Evolutionary conservation across 192 early-diverging fungal species (phyloP).

Genomic region (Podila verticillata): DNA sequence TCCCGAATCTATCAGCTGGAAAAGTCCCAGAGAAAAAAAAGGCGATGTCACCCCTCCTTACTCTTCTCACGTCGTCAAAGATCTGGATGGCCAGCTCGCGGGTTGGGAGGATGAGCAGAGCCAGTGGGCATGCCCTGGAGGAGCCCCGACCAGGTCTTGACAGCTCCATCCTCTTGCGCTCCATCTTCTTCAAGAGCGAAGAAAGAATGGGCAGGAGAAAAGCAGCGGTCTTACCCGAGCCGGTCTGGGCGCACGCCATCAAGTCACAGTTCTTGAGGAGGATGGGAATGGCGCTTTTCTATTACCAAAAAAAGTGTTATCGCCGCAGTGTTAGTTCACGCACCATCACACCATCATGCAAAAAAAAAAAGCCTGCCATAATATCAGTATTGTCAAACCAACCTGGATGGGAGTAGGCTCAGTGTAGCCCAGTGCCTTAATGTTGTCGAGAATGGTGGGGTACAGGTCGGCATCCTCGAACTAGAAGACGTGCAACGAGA

Average conservation of each 20-base stretch:
- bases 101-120: slow-evolving; percentile 81
- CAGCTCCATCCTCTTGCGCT: slow-evolving; percentile 20
- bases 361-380: too few species aligned
- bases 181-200: slow-evolving; percentile 65
- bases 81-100: slow-evolving; percentile 87
- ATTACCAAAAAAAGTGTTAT: neutral
- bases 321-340: too few species aligned
- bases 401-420: slow-evolving; percentile 83
- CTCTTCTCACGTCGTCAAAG: slow-evolving; percentile 77
- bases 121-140: slow-evolving; percentile 65
- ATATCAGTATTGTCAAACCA: too few species aligned
- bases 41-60: slow-evolving; percentile 50
- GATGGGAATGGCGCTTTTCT: slow-evolving; percentile 70
- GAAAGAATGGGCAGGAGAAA: slow-evolving; percentile 83
- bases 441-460: slow-evolving; percentile 69
- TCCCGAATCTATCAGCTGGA: slow-evolving; percentile 61
- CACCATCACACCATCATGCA: too few species aligned
- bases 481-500: slow-evolving; percentile 3
- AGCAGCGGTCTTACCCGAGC: slow-evolving; percentile 83
- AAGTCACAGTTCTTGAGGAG: slow-evolving; percentile 72
- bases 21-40: slow-evolving; percentile 36
- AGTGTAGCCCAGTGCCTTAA: slow-evolving; percentile 68
- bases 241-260: slow-evolving; percentile 91
- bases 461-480: slow-evolving; percentile 76
- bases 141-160: slow-evolving; percentile 33